Percentiles rank a stretch among this genome's conserved stretches.
Evolutionary conservation across 108 stramenopile genomes (phyloP).

Genomic region (Parietichytrium sp.): DNA sequence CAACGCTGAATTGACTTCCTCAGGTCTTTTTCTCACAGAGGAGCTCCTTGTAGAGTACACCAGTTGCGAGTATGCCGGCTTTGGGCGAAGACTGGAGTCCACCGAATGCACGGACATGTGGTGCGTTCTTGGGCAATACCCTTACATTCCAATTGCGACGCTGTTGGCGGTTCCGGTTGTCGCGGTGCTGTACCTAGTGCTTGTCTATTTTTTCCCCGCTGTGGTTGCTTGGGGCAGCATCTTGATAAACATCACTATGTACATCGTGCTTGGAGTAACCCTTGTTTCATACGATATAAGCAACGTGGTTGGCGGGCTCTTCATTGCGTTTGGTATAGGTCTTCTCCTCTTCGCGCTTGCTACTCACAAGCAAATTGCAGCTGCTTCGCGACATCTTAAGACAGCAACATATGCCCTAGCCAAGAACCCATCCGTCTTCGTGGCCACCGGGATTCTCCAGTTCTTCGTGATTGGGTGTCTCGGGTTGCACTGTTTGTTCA

Average conservation of each 20-base stretch:
- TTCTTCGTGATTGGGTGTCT: background rate
- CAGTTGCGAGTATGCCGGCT: no score
- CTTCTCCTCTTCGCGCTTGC: background rate
- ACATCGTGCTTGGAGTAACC: background rate
- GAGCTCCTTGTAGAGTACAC: no score
- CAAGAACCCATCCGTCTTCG: no score
- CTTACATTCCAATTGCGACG: background rate
- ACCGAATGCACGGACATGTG: background rate
- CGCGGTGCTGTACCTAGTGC: background rate
- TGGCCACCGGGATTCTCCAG: no score
- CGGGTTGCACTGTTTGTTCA: background rate
- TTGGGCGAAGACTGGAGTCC: no score
- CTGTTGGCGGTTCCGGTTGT: background rate
- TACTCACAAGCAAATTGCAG: no score
- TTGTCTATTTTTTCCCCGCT: background rate
- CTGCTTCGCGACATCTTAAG: no score
- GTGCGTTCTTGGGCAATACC: background rate
- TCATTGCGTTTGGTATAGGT: background rate
- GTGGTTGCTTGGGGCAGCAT: background rate
- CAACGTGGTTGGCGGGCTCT: background rate
- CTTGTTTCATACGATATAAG: background rate
- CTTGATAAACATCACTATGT: background rate
- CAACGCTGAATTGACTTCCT: no score
- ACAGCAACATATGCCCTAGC: no score
- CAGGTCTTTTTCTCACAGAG: no score